Evolutionary conservation across 768 basidiomycete species (phyloP), one percentile per base, ranked within the genome.

Genomic region (Lactarius hengduanensis): DNA sequence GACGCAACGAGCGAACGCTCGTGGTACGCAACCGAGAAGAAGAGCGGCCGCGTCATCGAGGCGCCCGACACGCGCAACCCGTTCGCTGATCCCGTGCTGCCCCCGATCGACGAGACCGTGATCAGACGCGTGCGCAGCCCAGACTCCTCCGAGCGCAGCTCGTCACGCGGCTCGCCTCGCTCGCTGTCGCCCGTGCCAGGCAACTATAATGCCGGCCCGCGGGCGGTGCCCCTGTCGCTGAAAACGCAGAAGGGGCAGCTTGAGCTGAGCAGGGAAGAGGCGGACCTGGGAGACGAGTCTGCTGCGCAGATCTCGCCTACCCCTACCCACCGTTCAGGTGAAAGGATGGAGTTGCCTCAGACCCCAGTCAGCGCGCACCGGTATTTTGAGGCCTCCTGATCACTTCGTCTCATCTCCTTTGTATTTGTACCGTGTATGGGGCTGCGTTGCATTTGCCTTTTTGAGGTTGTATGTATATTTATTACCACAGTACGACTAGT

Each of bases 61-160:
- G 8, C n/a, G 4, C 15, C 18, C 13, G 61, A 62, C 18, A 20
- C 30, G 26, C 28, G 18, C 18, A 15, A 43, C 28, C 66, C 62
- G 22, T 63, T 63, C 41, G 40, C 26, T 11, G 66, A 67, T 60
- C 62, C 58, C 22, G 65, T 36, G 53, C 28, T 56, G 7, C 53
- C 53, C 3, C 62, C 53, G 7, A 56, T 40, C 32, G 58, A 60
- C 26, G 62, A 55, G 32, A 18, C 40, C 3, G 3, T 45, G 1
- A 40, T 56, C 58, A 55, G 6, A 50, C 58, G 58, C 26, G 34
- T 50, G 41, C 3, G 26, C 10, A 67, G 62, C 43, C 50, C 62
- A 4, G 58, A 60, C 53, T 56, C 66, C 53, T 59, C 66, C n/a
- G 61, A 11, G 40, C 53, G 11, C 61, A 28, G 18, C 32, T 54